phyloP scores from a whole-genome alignment of 768 basidiomycete species.

The Termitomyces sp. region DNA sequence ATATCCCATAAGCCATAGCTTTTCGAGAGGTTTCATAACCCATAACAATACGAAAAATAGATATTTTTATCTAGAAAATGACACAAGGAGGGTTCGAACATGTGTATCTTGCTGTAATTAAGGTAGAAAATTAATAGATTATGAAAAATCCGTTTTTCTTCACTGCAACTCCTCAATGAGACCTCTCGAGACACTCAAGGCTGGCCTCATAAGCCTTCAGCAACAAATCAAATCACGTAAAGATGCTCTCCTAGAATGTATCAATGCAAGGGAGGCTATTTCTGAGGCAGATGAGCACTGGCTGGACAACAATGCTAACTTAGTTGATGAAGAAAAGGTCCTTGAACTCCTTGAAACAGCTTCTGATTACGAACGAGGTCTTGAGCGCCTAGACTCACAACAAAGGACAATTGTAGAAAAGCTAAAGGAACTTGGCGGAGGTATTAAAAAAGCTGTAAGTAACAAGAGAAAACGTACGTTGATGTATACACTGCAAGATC shows the following conservation, averaged over 20 bases:
- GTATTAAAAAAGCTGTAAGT: background rate
- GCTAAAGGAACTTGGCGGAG: background rate
- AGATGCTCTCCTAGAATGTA: conserved; percentile 1
- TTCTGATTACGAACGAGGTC: conserved; percentile 19
- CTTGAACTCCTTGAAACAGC: conserved; percentile 16
- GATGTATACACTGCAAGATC: no score
- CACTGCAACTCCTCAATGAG: background rate
- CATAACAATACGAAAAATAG: no score
- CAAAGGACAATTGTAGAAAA: conserved; percentile 7
- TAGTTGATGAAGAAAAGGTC: conserved; percentile 17
- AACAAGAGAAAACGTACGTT: no score
- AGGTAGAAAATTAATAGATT: no score
- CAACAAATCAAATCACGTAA: conserved; percentile 2
- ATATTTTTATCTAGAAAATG: no score
- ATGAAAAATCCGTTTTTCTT: no score
- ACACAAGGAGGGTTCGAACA: no score
- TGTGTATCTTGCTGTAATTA: no score
- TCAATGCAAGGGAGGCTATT: conserved; percentile 7
- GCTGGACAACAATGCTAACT: conserved; percentile 16
- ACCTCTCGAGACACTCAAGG: conserved; percentile 6
- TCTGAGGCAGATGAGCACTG: conserved; percentile 16
- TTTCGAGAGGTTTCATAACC: no score
- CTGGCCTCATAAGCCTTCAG: conserved; percentile 5
- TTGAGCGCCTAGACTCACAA: conserved; percentile 10
- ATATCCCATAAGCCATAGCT: no score